Conservation (phyloP, 768 basidiomycete species). For the Rhodotorula diobovata region DNA sequence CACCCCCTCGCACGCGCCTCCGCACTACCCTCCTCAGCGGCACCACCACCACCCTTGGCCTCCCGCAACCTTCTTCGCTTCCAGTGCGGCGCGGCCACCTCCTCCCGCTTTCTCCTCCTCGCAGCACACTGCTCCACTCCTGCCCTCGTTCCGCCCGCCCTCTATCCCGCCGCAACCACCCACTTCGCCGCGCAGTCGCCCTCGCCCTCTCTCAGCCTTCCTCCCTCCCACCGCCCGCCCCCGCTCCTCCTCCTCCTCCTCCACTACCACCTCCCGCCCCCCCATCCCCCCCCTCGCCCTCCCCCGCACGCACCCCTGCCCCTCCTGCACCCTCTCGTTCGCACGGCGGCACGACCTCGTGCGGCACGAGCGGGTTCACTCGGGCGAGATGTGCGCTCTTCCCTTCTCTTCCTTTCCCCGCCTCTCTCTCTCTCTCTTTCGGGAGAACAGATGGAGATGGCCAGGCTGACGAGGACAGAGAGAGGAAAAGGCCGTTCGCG, state of each 20-base stretch:
- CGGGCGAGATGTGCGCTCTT: slow-evolving; percentile 19
- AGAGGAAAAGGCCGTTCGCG: slow-evolving; percentile 12
- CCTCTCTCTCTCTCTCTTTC: neutral
- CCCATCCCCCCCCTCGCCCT: neutral
- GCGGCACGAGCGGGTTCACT: neutral
- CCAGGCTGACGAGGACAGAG: too few relatives aligned
- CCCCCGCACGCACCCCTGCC: neutral
- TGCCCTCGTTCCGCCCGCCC: too few relatives aligned
- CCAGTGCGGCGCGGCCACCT: neutral
- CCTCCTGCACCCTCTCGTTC: neutral
- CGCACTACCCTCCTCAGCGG: too few relatives aligned
- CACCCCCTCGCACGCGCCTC: too few relatives aligned
- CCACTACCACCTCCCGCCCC: too few relatives aligned
- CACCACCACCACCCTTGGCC: too few relatives aligned
- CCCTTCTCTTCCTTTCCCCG: neutral
- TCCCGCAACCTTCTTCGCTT: too few relatives aligned
- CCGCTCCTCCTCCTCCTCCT: neutral
- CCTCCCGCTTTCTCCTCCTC: neutral
- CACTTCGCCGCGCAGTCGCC: too few relatives aligned
- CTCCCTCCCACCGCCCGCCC: neutral
- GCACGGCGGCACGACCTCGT: slow-evolving; percentile 9
- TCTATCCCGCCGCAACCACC: too few relatives aligned
- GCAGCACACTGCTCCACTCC: too few relatives aligned
- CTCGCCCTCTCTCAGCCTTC: too few relatives aligned
- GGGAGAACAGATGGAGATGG: too few relatives aligned